Conservation (phyloP, 495 filamentous ascomycete genomes). For the Neurospora sublineolata region DNA sequence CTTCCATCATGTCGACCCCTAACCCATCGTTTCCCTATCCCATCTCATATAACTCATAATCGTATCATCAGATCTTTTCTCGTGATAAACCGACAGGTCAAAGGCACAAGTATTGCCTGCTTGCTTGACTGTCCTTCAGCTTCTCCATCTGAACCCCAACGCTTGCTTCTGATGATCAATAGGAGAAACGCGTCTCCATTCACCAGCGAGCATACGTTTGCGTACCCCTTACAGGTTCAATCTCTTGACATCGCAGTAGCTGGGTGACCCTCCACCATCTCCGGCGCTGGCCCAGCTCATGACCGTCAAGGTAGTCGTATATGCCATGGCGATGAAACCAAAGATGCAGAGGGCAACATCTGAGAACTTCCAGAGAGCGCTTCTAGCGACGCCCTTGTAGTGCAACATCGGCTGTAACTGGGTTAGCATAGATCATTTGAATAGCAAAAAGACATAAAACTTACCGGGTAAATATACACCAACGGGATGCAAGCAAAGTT, state of each 20-base stretch:
- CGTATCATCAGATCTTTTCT: background rate
- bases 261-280: conserved; percentile 27
- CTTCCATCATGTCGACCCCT: background rate
- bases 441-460: conserved; percentile 17
- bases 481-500: conserved; percentile 96
- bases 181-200: background rate
- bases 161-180: background rate
- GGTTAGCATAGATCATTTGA: conserved; percentile 10
- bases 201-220: background rate
- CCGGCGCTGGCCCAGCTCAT: conserved; percentile 58
- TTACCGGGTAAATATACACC: conserved; percentile 94
- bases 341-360: conserved; percentile 70
- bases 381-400: conserved; percentile 63
- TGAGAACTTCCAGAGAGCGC: conserved; percentile 46
- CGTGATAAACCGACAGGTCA: background rate
- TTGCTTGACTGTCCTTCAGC: background rate
- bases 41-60: background rate
- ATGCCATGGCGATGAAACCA: conserved; percentile 74
- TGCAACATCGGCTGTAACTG: conserved; percentile 69
- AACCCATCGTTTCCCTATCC: background rate
- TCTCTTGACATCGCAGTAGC: conserved; percentile 36
- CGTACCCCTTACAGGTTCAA: background rate
- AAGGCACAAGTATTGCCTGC: background rate
- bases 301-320: conserved; percentile 77
- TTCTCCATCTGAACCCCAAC: background rate